Evolutionary conservation across 2,329 filamentous ascomycete genomes (phyloP).

Genomic region (Boeremia lycopersici): DNA sequence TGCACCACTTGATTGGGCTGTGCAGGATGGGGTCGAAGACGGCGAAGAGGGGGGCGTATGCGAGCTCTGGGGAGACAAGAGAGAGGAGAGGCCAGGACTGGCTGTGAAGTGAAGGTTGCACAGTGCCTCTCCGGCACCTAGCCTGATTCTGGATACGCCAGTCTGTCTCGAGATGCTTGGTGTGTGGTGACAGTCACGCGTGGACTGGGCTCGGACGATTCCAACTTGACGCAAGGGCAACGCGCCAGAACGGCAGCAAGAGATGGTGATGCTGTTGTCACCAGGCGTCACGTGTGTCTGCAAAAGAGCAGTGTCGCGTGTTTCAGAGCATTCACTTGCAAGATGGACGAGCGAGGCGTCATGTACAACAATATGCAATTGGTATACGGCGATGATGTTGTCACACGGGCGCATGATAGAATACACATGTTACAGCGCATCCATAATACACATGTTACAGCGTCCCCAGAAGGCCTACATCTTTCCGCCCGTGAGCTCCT

Average conservation of each 20-base stretch:
- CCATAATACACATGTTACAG: constrained; percentile 14
- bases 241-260: no score
- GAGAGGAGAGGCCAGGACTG: constrained; percentile 48
- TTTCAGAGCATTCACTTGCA: not conserved
- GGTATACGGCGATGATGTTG: not conserved
- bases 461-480: constrained; percentile 27
- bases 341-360: not conserved
- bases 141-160: no score
- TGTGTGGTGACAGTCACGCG: no score
- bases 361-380: constrained; percentile 6
- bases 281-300: no score
- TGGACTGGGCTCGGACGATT: no score
- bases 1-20: constrained; percentile 54
- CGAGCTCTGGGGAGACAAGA: constrained; percentile 39
- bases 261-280: no score
- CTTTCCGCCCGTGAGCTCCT: constrained; percentile 72
- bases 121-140: not conserved
- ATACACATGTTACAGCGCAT: constrained; percentile 13
- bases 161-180: no score
- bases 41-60: constrained; percentile 53
- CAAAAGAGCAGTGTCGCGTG: not conserved
- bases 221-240: no score
- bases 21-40: constrained; percentile 55
- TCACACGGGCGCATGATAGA: constrained; percentile 1
- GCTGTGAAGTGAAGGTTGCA: constrained; percentile 3